These are phyloP conservation scores for Murraya koenigii DNA, from an alignment of 345 rosid genomes.

Conservation along the genomic window DNA sequence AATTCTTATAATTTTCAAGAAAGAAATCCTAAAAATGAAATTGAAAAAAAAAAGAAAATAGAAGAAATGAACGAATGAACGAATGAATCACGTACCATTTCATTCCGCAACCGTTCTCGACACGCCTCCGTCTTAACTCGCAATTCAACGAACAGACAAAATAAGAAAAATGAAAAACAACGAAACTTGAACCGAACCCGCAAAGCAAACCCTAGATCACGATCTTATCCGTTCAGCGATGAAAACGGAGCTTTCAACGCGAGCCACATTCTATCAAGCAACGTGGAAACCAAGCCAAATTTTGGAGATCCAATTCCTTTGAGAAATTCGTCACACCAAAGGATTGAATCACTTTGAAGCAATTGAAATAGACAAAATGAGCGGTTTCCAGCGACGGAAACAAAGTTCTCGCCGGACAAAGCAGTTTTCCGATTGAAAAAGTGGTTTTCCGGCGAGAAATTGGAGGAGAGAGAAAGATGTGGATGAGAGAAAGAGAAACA, in stretches of 20 bases:
- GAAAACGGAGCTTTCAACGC: conserved; percentile 31
- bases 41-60: neutral
- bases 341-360: conserved; percentile 10
- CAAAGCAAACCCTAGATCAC: conserved; percentile 74
- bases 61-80: neutral
- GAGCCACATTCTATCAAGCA: conserved; percentile 73
- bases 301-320: conserved; percentile 61
- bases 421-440: conserved; percentile 29
- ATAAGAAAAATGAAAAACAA: conserved; percentile 16
- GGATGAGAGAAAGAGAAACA: conserved; percentile 15
- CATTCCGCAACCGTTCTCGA: conserved; percentile 61
- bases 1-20: conserved; percentile 18
- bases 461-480: conserved; percentile 26
- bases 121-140: conserved; percentile 55
- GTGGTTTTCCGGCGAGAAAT: conserved; percentile 7
- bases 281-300: conserved; percentile 38
- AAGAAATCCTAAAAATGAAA: conserved; percentile 1
- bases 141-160: conserved; percentile 24
- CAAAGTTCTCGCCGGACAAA: conserved; percentile 25
- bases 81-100: conserved; percentile 61
- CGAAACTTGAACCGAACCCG: conserved; percentile 25
- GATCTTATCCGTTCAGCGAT: conserved; percentile 35
- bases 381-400: conserved; percentile 12
- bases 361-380: neutral
- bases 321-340: conserved; percentile 25